These are phyloP conservation scores for Yamadazyma jaroonii DNA, from an alignment of 1,139 yeast species.

Conservation along the genomic window DNA sequence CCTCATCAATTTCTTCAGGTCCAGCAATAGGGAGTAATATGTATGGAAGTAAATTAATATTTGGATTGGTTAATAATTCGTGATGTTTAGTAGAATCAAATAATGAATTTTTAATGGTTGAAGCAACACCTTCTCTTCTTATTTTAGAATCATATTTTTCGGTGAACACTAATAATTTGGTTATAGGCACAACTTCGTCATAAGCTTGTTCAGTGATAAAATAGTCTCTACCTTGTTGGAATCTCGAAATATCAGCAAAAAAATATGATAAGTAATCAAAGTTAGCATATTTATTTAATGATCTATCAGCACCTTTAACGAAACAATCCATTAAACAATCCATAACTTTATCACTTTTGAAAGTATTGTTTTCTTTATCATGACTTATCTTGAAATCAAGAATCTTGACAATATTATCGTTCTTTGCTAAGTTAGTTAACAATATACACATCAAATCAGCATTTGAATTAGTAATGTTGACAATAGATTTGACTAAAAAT, in stretches of 20 bases:
- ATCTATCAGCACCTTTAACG: slow-evolving; percentile 77
- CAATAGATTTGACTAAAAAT: slow-evolving; percentile 51
- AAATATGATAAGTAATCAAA: slow-evolving; percentile 84
- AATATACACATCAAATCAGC: slow-evolving; percentile 85
- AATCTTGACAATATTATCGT: slow-evolving; percentile 57
- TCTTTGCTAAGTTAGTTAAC: slow-evolving; percentile 81
- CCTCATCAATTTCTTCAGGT: slow-evolving; percentile 74
- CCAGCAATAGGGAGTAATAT: slow-evolving; percentile 82
- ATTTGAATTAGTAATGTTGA: slow-evolving; percentile 56
- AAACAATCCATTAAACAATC: slow-evolving; percentile 89
- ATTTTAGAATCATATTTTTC: slow-evolving; percentile 73
- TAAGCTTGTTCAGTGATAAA: slow-evolving; percentile 69
- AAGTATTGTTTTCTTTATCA: slow-evolving; percentile 32
- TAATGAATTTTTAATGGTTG: slow-evolving; percentile 84
- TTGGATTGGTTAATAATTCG: slow-evolving; percentile 55
- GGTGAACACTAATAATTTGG: slow-evolving; percentile 79
- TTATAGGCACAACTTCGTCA: slow-evolving; percentile 76
- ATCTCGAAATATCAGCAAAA: slow-evolving; percentile 86
- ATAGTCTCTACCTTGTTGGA: slow-evolving; percentile 67
- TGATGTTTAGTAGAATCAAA: slow-evolving; percentile 76
- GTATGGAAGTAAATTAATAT: slow-evolving; percentile 76
- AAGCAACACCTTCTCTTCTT: slow-evolving; percentile 90
- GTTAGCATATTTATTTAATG: slow-evolving; percentile 67
- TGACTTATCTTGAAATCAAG: slow-evolving; percentile 47
- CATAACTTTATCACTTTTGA: slow-evolving; percentile 59